These are phyloP conservation scores for Pseudonitzschia multiseries DNA, from an alignment of 108 stramenopile genomes.

Conservation along the genomic window DNA sequence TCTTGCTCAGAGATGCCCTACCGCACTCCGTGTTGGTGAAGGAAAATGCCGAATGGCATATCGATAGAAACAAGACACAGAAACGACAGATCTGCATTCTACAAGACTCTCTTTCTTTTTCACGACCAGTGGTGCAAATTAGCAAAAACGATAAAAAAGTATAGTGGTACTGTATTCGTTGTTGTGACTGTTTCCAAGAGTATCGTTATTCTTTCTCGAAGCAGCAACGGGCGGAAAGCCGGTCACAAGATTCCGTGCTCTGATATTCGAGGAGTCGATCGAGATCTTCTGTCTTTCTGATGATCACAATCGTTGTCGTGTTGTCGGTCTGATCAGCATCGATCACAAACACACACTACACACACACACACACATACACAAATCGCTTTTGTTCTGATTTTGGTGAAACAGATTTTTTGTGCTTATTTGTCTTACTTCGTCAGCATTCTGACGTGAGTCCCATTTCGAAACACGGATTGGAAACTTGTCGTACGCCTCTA, in stretches of 20 bases:
- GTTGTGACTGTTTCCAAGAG: no score
- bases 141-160: no score
- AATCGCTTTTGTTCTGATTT: background rate
- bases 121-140: no score
- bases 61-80: background rate
- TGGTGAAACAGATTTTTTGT: background rate
- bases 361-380: no score
- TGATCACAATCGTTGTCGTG: background rate
- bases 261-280: no score
- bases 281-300: background rate
- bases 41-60: background rate
- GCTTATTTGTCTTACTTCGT: background rate
- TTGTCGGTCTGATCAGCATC: background rate
- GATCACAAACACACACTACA: background rate
- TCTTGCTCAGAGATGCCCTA: background rate
- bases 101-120: no score
- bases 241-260: no score
- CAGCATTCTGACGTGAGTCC: slow-evolving; percentile 6
- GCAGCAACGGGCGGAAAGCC: background rate
- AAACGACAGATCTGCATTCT: background rate
- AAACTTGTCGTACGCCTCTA: no score
- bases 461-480: background rate
- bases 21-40: background rate
- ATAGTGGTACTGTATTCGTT: no score
- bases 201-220: no score